These are phyloP conservation scores for Pyrrhoderma noxium DNA, from an alignment of 1,284 basidiomycete genomes.

Conservation along the genomic window DNA sequence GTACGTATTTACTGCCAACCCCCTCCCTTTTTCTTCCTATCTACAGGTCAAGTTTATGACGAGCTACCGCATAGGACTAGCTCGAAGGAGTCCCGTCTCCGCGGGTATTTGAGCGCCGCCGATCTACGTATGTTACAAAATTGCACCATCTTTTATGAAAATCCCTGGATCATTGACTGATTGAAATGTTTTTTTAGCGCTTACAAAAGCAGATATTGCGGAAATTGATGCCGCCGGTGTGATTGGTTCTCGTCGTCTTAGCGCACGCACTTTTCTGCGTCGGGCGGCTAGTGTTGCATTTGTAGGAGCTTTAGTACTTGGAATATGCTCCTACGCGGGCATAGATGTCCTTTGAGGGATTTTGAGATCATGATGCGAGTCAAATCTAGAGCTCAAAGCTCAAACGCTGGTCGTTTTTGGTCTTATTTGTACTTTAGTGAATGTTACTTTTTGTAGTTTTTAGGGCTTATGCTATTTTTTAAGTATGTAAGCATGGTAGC, in stretches of 20 bases:
- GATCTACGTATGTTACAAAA: constrained; percentile 47
- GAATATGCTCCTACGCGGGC: constrained; percentile 10
- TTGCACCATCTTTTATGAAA: not conserved
- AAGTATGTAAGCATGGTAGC: too few species aligned
- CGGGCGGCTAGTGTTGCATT: constrained; percentile 11
- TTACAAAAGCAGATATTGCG: constrained; percentile 39
- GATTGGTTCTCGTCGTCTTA: constrained; percentile 21
- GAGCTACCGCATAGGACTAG: constrained; percentile 43
- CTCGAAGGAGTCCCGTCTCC: constrained; percentile 51
- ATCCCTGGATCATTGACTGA: not conserved
- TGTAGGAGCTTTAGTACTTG: constrained; percentile 11
- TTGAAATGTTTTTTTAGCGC: constrained; percentile 5
- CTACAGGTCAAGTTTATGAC: not conserved
- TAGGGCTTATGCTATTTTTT: too few species aligned
- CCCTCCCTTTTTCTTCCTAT: not conserved
- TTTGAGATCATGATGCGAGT: too few species aligned
- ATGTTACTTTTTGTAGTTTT: too few species aligned
- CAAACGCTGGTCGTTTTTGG: too few species aligned
- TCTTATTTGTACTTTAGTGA: too few species aligned
- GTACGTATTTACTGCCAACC: constrained; percentile 31
- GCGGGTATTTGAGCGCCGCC: constrained; percentile 60
- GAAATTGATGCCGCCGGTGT: constrained; percentile 53
- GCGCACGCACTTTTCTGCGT: constrained; percentile 8
- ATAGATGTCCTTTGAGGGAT: constrained; percentile 9
- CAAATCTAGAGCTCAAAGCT: too few species aligned